Base-by-base conservation (phyloP, 2,329 filamentous ascomycete species). In the Dactylellina parvicollis region DNA sequence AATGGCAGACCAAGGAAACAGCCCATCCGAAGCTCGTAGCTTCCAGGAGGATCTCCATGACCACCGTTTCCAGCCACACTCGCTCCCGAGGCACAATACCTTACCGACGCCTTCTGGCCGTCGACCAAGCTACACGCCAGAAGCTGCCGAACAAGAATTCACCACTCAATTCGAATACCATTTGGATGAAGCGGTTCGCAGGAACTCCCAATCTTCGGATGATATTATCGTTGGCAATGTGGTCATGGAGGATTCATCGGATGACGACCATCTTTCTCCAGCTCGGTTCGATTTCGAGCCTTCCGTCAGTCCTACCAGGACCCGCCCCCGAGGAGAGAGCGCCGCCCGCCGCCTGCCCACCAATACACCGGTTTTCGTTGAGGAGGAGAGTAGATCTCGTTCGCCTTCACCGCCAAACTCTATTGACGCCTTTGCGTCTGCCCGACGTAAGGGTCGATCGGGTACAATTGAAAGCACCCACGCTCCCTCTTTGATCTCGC, bases 381-480 rank as follows among this genome's bases (percentile, higher is more conserved):
- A 73, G 8, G 69, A 65, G 4, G 69, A 66, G 28, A 54, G 26
- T 24, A 66, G 69, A 30, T 87, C 86, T 50, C 86, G 92, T 62
- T 92, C 91, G 0, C 83, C 87, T 1, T 98, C 95, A 4, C 94
- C 94, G 9, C 95, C 95, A 5, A 99, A 97, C 81, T 99, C 95
- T 0, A 92, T 99, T 56, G 96, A 98, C 80, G 95, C 95, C 2
- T 99, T 99, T 81, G 95, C 95, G 16, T 67, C 77, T 52, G 75
- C 77, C 36, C 91, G 92, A 70, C 89, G 93, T 70, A 91, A 94
- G 79, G 90, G 93, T 44, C 74, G 92, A 88, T 71, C 80, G 85
- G 79, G 88, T 85, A 20, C 82, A 85, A 75, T 86, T 84, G 14
- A 86, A 20, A 89, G 87, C 79, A 82, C 83, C 76, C 81, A 79